Percentiles rank a stretch among this genome's conserved stretches.
phyloP scores from a whole-genome alignment of 2,329 filamentous ascomycete species.

The Botrytis fabae region DNA sequence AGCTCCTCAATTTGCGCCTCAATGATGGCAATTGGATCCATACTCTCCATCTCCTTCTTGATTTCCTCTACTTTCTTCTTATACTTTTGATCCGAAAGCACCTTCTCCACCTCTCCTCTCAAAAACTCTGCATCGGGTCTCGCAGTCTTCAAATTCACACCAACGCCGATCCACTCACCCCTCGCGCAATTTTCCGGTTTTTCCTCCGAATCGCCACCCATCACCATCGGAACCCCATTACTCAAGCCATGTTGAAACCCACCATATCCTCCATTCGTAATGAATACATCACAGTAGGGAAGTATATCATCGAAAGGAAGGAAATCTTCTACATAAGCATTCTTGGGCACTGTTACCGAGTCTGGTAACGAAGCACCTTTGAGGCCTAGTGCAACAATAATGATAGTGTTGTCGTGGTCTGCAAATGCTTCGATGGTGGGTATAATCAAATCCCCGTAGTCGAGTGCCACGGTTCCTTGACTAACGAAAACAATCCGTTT shows the following conservation, averaged over 20 bases:
- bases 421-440: constrained; percentile 42
- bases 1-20: not conserved
- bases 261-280: constrained; percentile 43
- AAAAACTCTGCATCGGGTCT: not conserved
- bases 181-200: constrained; percentile 35
- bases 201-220: constrained; percentile 41
- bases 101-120: not conserved
- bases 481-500: constrained; percentile 42
- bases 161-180: not conserved
- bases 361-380: constrained; percentile 36
- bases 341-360: constrained; percentile 37
- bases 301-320: constrained; percentile 43
- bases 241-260: constrained; percentile 40
- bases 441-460: constrained; percentile 40
- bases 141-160: not conserved
- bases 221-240: constrained; percentile 41
- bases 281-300: constrained; percentile 40
- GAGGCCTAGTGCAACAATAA: constrained; percentile 39
- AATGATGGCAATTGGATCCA: not conserved
- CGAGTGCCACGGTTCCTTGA: constrained; percentile 41
- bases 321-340: constrained; percentile 40
- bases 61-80: not conserved
- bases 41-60: not conserved
- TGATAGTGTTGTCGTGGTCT: constrained; percentile 38
- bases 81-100: not conserved